Conservation (phyloP, 2,329 filamentous ascomycete species). For the Neopestalotiopsis rosae region DNA sequence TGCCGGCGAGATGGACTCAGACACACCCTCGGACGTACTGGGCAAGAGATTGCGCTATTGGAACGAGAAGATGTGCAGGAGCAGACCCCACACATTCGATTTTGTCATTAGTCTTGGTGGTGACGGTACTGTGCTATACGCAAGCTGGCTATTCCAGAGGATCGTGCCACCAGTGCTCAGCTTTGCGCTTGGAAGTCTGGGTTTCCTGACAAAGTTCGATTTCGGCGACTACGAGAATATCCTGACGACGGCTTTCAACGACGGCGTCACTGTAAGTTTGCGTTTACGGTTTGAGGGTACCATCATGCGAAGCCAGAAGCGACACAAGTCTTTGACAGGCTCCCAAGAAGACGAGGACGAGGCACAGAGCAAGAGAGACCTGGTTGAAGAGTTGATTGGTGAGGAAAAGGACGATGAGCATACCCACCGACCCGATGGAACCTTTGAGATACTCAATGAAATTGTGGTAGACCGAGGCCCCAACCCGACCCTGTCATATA, state of each 20-base stretch:
- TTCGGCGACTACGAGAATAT: conserved; percentile 76
- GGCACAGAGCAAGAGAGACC: conserved; percentile 59
- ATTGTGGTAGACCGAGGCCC: conserved; percentile 95
- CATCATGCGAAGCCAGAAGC: conserved; percentile 78
- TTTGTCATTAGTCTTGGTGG: conserved; percentile 92
- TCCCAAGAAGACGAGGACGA: conserved; percentile 39
- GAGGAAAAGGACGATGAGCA: conserved; percentile 83
- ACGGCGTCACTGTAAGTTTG: conserved; percentile 88
- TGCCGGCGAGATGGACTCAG: conserved; percentile 38
- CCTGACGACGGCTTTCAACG: conserved; percentile 73
- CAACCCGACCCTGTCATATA: conserved; percentile 91
- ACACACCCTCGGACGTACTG: conserved; percentile 42
- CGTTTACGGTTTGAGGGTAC: conserved; percentile 91
- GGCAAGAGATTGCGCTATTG: conserved; percentile 75
- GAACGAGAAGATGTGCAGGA: conserved; percentile 78
- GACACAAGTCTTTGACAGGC: conserved; percentile 36
- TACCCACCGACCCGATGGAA: conserved; percentile 84
- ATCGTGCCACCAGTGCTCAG: conserved; percentile 93
- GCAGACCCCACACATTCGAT: conserved; percentile 86
- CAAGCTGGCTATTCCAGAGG: conserved; percentile 95
- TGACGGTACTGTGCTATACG: conserved; percentile 95
- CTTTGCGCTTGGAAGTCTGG: conserved; percentile 88
- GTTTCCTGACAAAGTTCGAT: conserved; percentile 96
- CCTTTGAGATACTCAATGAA: conserved; percentile 92
- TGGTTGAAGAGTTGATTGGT: conserved; percentile 89